Conservation (phyloP, 345 rosid genomes). For the Kandelia obovata region DNA sequence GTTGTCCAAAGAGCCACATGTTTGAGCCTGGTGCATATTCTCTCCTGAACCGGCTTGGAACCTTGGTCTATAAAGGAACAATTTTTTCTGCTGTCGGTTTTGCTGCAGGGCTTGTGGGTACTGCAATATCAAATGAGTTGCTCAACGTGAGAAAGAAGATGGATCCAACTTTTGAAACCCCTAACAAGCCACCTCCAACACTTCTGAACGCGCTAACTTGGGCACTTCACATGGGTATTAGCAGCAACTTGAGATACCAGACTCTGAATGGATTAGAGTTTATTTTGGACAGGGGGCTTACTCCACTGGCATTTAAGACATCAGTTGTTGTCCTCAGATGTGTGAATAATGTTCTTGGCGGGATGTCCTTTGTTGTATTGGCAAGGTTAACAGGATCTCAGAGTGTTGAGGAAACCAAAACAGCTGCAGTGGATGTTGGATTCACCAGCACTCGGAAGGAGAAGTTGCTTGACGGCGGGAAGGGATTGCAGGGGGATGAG, state of each 20-base stretch:
- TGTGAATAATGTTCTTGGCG: conserved; percentile 81
- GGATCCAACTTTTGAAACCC: conserved; percentile 86
- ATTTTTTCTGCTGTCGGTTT: conserved; percentile 86
- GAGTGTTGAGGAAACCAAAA: conserved; percentile 32
- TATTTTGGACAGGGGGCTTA: conserved; percentile 52
- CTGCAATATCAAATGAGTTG: conserved; percentile 74
- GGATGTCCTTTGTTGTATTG: conserved; percentile 81
- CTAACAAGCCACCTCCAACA: conserved; percentile 87
- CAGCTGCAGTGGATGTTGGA: conserved; percentile 5
- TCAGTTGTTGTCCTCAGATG: conserved; percentile 81
- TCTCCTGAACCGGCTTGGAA: conserved; percentile 56
- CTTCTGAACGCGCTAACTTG: conserved; percentile 78
- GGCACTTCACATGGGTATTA: conserved; percentile 92
- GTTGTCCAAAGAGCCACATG: conserved; percentile 87
- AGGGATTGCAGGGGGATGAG: conserved; percentile 11
- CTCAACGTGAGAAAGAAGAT: conserved; percentile 90
- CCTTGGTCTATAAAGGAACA: conserved; percentile 76
- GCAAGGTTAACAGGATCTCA: conserved; percentile 97
- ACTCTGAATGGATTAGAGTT: conserved; percentile 81
- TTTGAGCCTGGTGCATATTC: conserved; percentile 70
- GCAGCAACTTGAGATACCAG: conserved; percentile 90
- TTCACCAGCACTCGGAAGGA: conserved; percentile 13
- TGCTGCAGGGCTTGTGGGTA: conserved; percentile 94
- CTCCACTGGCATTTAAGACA: conserved; percentile 67
- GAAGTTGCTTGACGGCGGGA: conserved; percentile 17